Conservation (phyloP, 768 basidiomycete species). For the Tricholoma saponaceum region DNA sequence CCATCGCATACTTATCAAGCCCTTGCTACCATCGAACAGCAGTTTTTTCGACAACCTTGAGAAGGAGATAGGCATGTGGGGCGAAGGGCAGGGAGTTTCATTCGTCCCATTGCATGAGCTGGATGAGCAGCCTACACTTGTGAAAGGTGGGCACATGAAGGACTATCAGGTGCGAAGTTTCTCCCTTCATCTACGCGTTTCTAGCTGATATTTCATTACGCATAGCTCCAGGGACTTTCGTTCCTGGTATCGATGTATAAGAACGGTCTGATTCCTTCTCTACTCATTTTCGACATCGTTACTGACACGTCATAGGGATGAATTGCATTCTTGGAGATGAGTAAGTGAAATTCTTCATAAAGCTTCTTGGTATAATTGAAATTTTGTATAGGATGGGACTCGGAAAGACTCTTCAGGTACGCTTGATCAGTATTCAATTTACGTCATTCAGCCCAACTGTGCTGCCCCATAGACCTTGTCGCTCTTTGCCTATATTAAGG, state of each 20-base stretch:
- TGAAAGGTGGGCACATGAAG: constrained; percentile 60
- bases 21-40: constrained; percentile 39
- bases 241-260: constrained; percentile 65
- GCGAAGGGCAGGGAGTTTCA: constrained; percentile 7
- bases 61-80: constrained; percentile 19
- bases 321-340: constrained; percentile 73
- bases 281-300: background rate
- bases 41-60: constrained; percentile 34
- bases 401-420: constrained; percentile 60
- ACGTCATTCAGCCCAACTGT: background rate
- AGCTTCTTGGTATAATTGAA: background rate
- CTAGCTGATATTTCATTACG: background rate
- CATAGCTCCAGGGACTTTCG: constrained; percentile 56
- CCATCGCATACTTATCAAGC: constrained; percentile 40
- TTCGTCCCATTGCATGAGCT: constrained; percentile 35
- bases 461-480: constrained; percentile 40
- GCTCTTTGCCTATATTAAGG: constrained; percentile 65
- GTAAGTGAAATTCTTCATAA: constrained; percentile 27
- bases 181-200: background rate
- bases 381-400: constrained; percentile 48
- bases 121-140: constrained; percentile 43
- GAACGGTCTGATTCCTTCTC: constrained; percentile 39
- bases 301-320: constrained; percentile 36
- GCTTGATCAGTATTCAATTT: background rate
- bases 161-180: constrained; percentile 56